Conservation (phyloP, 345 rosid genomes). For the Cardamine occulta region DNA sequence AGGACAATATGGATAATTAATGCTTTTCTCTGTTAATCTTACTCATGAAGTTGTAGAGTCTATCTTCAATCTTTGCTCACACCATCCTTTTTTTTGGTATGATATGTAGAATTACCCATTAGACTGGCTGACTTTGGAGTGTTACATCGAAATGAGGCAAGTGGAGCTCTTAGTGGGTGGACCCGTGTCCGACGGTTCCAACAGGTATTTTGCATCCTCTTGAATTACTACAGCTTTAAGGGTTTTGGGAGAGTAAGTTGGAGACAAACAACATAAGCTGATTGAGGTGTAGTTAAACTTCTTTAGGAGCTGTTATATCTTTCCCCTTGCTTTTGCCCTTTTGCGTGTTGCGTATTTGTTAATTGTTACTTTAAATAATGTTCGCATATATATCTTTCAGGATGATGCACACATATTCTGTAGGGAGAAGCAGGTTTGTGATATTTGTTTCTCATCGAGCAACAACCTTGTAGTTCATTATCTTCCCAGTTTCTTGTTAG, state of each 20-base stretch:
- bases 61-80: conserved; percentile 17
- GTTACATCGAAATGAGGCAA: conserved; percentile 94
- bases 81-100: conserved; percentile 21
- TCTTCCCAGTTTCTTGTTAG: conserved; percentile 9
- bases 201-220: conserved; percentile 56
- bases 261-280: no score
- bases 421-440: conserved; percentile 52
- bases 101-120: conserved; percentile 79
- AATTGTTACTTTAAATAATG: background rate
- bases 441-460: conserved; percentile 4
- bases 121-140: conserved; percentile 96
- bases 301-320: conserved; percentile 52
- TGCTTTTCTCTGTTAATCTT: conserved; percentile 2
- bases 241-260: no score
- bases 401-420: conserved; percentile 74
- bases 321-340: background rate
- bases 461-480: background rate
- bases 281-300: background rate
- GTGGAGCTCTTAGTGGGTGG: conserved; percentile 94
- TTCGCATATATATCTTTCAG: conserved; percentile 48
- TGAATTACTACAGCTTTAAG: no score
- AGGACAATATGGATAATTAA: background rate
- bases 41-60: conserved; percentile 10
- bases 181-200: conserved; percentile 97
- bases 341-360: conserved; percentile 14